These are phyloP conservation scores for Citrus sinensis DNA, from an alignment of 345 rosid genomes.

Conservation along the genomic window DVS_A1.0 CM039169.1:574501-575000, in stretches of 20 bases:
- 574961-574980: neutral
- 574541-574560: neutral
- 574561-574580: constrained; percentile 4
- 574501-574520: neutral
- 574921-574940: neutral
- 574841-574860: neutral
- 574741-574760: constrained; percentile 80
- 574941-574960: neutral
- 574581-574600: constrained; percentile 60
- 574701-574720: constrained; percentile 69
- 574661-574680: constrained; percentile 77
- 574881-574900: neutral
- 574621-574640: constrained; percentile 53
- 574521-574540: neutral
- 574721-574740: constrained; percentile 68
- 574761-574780: constrained; percentile 14
- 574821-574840: neutral
- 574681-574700: constrained; percentile 86
- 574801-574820: neutral
- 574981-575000: neutral
- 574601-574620: constrained; percentile 57
- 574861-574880: neutral
- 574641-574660: constrained; percentile 71
- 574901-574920: neutral
- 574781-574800: constrained; percentile 1